Base-by-base conservation (phyloP, 2,329 filamentous ascomycete species). In the Pseudocercospora fijiensis region DNA sequence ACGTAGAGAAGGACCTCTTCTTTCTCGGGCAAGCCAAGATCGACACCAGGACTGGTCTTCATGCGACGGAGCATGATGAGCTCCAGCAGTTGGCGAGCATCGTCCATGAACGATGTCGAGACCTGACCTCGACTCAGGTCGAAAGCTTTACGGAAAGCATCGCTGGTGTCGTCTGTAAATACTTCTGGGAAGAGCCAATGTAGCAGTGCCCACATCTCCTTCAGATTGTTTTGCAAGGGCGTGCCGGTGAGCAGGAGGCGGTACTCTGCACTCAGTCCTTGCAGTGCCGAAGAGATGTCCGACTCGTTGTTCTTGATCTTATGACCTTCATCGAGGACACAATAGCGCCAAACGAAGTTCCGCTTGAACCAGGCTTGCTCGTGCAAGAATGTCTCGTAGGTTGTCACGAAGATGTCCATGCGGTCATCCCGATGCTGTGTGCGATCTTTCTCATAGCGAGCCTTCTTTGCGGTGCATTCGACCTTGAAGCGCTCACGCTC, bases 141-240 rank as follows among this genome's bases (percentile, higher is more conserved):
- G 69, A 87, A 88, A 0, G 85, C 84, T 10, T 82, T 77, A 49
- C 80, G 80, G 72, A 87, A 88, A 0, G 81, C 73, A 2, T 79
- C 74, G 9, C 77, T 76, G 0, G 84, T 86, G 30, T 82, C 81
- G 1, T 76, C 72, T 0, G 77, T 77, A 70, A 87, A 87, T 0
- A 87, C 79, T n/a, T 86, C 82, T 0, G 84, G 84, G 47, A 83
- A 84, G 0, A 87, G 76, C 82, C 83, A 87, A 57, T 84, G 81
- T 0, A 86, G 74, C 0, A 87, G 73, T 0, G 83, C 81, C 85
- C 85, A 87, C 64, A 86, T 76, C 69, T 87, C 85, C 1, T 76
- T 74, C 0, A 87, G 74, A 60, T 87, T 83, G 64, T 87, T 87
- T 64, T 87, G 85, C 0, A 87, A 76, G 0, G 85, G 85, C 0